Evolutionary conservation across 768 basidiomycete genomes (phyloP), one percentile per base, ranked within the genome.

Genomic region (Serendipita vermifera): DNA sequence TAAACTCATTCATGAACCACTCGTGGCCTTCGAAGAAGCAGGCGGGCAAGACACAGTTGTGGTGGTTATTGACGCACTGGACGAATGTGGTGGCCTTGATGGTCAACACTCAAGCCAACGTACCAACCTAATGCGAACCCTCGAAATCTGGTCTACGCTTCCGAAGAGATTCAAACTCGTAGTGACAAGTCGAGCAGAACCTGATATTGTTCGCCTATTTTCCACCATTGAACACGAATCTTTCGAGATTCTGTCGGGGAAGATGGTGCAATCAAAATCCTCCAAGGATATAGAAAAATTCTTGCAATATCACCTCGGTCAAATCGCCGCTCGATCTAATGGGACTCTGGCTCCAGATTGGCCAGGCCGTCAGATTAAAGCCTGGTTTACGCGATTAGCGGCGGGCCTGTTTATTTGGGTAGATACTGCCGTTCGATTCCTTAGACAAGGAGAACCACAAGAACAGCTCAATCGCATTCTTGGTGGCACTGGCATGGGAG

Each of bases 111-210:
- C n/a, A n/a, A n/a, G n/a, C n/a, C n/a, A n/a, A n/a, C n/a, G n/a
- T n/a, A n/a, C n/a, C n/a, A 29, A 51, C 31, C 46, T 51, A 17
- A 3, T 51, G 17, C 46, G 27, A 9, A 51, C 46, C 7, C 5
- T 51, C 7, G n/a, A 20, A n/a, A 29, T 5, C 46, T 51, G 46
- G 46, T 51, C 46, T 29, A 51, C n/a, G 22, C 46, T 51, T 29
- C 27, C 46, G 3, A 20, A 15, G n/a, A 51, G 15, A 9, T 51
- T 22, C 27, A 51, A 51, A 26, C 46, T 51, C 4, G 31, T 51
- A 17, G 46, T 51, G 5, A 51, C 46, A 20, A 51, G 46, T 29
- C 46, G 46, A 9, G 46, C 24, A 51, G 46, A 51, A n/a, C n/a
- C 9, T 5, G 46, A 51, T n/a, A 51, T 51, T 29, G 46, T n/a